These are phyloP conservation scores for Gracilaria vermiculophylla DNA, from an alignment of 23 red algal species.

Conservation along the genomic window DNA sequence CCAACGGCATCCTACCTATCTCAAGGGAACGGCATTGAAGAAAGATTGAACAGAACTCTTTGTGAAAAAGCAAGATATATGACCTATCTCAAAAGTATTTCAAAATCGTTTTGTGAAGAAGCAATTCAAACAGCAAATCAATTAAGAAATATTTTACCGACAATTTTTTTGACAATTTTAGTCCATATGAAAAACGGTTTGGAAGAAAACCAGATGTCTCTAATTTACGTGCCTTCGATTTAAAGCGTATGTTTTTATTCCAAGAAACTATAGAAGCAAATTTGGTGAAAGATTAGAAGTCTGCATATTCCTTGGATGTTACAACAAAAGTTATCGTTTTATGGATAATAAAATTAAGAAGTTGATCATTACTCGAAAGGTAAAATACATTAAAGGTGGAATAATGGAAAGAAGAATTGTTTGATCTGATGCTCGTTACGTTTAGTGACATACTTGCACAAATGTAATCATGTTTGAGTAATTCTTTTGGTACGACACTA, in stretches of 20 bases:
- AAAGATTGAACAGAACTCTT: too few relatives aligned
- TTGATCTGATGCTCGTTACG: too few relatives aligned
- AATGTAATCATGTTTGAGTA: too few relatives aligned
- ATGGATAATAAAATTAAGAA: neutral
- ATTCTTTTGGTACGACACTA: too few relatives aligned
- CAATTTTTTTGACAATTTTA: neutral
- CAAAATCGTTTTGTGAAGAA: too few relatives aligned
- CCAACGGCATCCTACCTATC: neutral
- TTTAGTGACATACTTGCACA: too few relatives aligned
- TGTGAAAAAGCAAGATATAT: too few relatives aligned
- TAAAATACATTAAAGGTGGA: too few relatives aligned
- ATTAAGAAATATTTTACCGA: too few relatives aligned
- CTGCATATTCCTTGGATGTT: slow-evolving; percentile 5
- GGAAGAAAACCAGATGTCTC: neutral
- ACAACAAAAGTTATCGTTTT: slow-evolving; percentile 4
- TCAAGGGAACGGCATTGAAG: too few relatives aligned
- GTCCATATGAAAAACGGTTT: neutral
- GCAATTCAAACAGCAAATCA: too few relatives aligned
- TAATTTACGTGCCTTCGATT: neutral
- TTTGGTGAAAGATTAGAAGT: neutral
- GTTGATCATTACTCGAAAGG: neutral
- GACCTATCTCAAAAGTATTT: too few relatives aligned
- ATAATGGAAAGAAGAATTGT: neutral
- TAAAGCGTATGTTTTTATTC: slow-evolving; percentile 14
- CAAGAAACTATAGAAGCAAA: neutral